Evolutionary conservation across 306 rosid species (phyloP), one percentile per base, ranked within the genome.

Genomic region (Datisca glomerata): DNA sequence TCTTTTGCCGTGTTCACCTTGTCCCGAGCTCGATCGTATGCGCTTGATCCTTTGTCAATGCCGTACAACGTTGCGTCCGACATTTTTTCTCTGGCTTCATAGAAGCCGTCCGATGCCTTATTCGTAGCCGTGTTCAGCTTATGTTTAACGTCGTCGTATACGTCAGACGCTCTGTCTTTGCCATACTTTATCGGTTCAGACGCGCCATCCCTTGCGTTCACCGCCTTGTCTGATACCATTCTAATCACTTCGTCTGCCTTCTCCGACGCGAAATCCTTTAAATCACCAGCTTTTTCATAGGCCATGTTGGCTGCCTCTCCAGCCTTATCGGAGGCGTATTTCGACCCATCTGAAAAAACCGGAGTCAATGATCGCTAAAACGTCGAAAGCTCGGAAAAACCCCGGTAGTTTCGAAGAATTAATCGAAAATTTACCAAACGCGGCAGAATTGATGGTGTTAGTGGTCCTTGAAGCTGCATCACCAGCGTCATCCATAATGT

Each of bases 381-480:
- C 7, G 9, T 10, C 0, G 7, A 35, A 35, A 13, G 31, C 31
- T 35, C 1, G 14, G 14, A 10, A 35, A 11, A 13, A 13, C 14
- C n/a, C 14, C 1, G n/a, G 5, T 5, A 5, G n/a, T 8, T 35
- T 41, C 3, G 11, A 8, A 9, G 2, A 16, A 41, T 9, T 17
- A 41, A 41, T 7, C 12, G n/a, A 41, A 3, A 41, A 9, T 16
- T 28, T 53, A 75, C 93, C 83, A 1, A 72, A 64, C 17, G 67
- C 70, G 18, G 68, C 64, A 49, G 78, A 59, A 24, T 47, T 57
- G 27, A 63, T 23, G 50, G 52, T 56, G 4, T 56, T 63, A 4
- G 66, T 51, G 39, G 74, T 64, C 32, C 24, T 67, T 17, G 50
- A 61, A 34, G 82, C 80, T 43, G 66, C 83, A 21, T 53, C 75